A percentile compares a stretch with the other conserved stretches of the same genome.
phyloP scores from a whole-genome alignment of 2,329 filamentous ascomycete genomes.

The Cryphonectria naterciae region DNA sequence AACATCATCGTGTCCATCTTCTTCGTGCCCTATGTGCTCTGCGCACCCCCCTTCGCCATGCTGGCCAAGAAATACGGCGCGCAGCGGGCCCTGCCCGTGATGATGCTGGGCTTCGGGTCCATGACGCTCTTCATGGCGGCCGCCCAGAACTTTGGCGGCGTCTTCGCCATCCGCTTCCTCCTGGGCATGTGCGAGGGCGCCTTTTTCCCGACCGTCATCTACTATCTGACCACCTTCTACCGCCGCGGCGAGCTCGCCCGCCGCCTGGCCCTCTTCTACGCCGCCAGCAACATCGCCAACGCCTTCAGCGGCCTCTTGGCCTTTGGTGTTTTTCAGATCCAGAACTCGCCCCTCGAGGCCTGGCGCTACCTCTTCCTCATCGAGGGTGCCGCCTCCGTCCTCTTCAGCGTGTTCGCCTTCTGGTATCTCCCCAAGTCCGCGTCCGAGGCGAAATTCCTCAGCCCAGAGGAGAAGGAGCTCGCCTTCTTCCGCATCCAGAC shows the following conservation, averaged over 20 bases:
- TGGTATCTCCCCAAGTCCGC: constrained; percentile 71
- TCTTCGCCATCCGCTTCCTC: constrained; percentile 72
- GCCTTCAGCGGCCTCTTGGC: constrained; percentile 65
- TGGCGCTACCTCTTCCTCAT: constrained; percentile 59
- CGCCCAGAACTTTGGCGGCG: constrained; percentile 63
- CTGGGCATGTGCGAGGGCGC: constrained; percentile 69
- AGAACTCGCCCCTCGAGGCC: constrained; percentile 33
- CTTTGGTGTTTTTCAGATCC: constrained; percentile 54
- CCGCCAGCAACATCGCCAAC: constrained; percentile 65
- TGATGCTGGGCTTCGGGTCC: constrained; percentile 71
- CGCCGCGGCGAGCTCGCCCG: constrained; percentile 71
- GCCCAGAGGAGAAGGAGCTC: constrained; percentile 66
- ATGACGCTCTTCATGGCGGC: constrained; percentile 64
- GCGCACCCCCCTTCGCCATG: constrained; percentile 67
- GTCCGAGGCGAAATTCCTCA: constrained; percentile 67
- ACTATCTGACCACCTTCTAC: constrained; percentile 67
- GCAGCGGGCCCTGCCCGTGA: constrained; percentile 60
- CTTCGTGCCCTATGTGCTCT: constrained; percentile 74
- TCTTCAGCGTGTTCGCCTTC: constrained; percentile 66
- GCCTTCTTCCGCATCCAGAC: constrained; percentile 76
- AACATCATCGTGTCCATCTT: constrained; percentile 72
- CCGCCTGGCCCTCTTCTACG: constrained; percentile 67
- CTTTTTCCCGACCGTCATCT: constrained; percentile 70
- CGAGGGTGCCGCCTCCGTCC: constrained; percentile 59
- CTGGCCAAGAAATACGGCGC: constrained; percentile 71